Evolutionary conservation across 768 basidiomycete species (phyloP), one percentile per base, ranked within the genome.

Genomic region (Mycena leptocephala): DNA sequence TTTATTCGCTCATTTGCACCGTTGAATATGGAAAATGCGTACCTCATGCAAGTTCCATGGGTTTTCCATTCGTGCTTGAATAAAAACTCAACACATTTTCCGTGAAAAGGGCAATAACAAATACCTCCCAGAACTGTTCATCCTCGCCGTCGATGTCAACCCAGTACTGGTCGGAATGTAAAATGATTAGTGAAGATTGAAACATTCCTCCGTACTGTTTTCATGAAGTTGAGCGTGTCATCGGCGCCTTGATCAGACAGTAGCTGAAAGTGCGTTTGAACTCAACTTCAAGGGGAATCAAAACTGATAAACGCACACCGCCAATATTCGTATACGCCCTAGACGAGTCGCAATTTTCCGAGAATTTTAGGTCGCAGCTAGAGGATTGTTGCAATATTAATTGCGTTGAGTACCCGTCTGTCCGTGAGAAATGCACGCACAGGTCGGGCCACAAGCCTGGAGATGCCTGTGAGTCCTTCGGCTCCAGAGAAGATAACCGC

Each of bases 1-100:
- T 30, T 53, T 22, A 7, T 46, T 28, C 4, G 37, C n/a, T 74
- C 26, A 74, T 6, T 14, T 28, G n/a, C 43, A 22, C 11, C 8
- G 20, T 33, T 14, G 20, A 37, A 46, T 32, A 24, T 35, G 8
- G 20, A 51, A 43, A 32, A n/a, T 6, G 77, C 78, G 14, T 56
- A 87, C 88, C 88, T 89, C 83, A 85, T 84, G 79, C 89, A 90
- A 9, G 89, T 95, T 37, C 94, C 94, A 79, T 95, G 94, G 16
- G 87, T 90, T 22, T 83, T 73, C 94, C 94, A 95, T 83, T 95
- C 94, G 75, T 95, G 94, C 92, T 77, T 28, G 0, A 51, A 48
- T 8, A 24, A 26, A 26, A 35, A 20, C n/a, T 65, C 32, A 65
- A 26, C 16, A 62, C 5, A 14, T 14, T 14, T n/a, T 9, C 37